A percentile compares a stretch with the other conserved stretches of the same genome.
These are phyloP conservation scores for Phalaenopsis hybrid DNA, from an alignment of 116 monocot species.

Conservation along the genomic window DNA sequence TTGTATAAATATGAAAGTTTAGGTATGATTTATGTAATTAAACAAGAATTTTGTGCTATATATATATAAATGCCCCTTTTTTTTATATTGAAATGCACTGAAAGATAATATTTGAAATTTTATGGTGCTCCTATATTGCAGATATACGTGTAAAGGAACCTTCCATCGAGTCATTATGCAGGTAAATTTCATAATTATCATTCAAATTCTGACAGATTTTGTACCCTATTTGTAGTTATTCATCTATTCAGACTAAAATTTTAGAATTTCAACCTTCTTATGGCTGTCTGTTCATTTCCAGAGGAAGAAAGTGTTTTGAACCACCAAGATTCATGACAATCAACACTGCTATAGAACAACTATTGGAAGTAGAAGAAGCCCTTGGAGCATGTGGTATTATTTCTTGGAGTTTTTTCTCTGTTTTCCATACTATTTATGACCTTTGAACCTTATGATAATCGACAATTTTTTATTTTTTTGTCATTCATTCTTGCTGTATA, in stretches of 20 bases:
- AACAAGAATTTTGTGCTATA: too few species aligned
- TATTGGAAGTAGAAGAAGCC: slow-evolving; percentile 65
- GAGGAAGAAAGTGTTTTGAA: slow-evolving; percentile 78
- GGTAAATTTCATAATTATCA: slow-evolving; percentile 28
- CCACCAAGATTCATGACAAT: slow-evolving; percentile 84
- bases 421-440: too few species aligned
- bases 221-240: not conserved
- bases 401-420: not conserved
- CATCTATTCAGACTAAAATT: not conserved
- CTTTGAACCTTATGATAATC: too few species aligned
- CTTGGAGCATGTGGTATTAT: slow-evolving; percentile 49
- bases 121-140: slow-evolving; percentile 28
- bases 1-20: too few species aligned
- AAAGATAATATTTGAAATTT: not conserved
- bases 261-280: not conserved
- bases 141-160: slow-evolving; percentile 98
- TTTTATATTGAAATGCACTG: not conserved
- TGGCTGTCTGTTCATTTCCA: slow-evolving; percentile 21
- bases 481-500: too few species aligned
- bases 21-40: too few species aligned
- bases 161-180: slow-evolving; percentile 75
- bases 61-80: too few species aligned
- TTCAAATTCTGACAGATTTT: not conserved
- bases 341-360: slow-evolving; percentile 61
- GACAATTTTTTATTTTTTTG: too few species aligned